Base-by-base conservation (phyloP, 345 rosid species). In the Trapa incisa region DNA sequence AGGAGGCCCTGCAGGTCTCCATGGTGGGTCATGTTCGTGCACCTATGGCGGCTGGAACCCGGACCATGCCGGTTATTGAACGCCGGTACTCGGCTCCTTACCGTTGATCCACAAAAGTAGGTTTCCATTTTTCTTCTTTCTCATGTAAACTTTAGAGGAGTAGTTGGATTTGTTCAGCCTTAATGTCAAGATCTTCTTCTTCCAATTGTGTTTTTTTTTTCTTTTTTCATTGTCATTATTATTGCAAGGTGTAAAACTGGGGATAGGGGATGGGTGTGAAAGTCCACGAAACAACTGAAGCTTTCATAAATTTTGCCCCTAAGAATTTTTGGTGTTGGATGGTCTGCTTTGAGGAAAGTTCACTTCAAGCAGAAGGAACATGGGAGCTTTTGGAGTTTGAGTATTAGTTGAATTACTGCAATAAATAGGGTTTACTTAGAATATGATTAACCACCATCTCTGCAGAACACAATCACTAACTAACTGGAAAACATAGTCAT, bases 21-120 rank as follows among this genome's bases (percentile, higher is more conserved):
- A 90, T 94, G 96, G 97, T 89, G 47, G 96, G 93, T 5, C 96
- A 88, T 77, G 74, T 90, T 62, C 86, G 93, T 67, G 87, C 84
- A 71, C 89, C 87, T 1, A 84, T 79, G 0, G 95, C 97, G n/a
- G 53, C 86, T 9, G 85, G 74, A 53, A 85, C 92, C 65, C 72
- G 95, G 64, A 91, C 99, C 22, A 15, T 72, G 67, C 97, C 96
- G 29, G 67, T 71, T 36, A 82, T 90, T 73, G 96, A 91, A 77
- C 89, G 84, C 68, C 82, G 80, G 65, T 84, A 81, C 67, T 58
- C 37, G 22, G 79, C 80, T 73, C 65, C 73, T 60, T 67, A 66
- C 22, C 54, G 64, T 64, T 73, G 75, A 72, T 60, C n/a, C 10
- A 42, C 22, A 39, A 13, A 22, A 58, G 38, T 54, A 35, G 16